Evolutionary conservation across 495 filamentous ascomycete species (phyloP), one percentile per base, ranked within the genome.

Genomic region (Usnea hakonensis): DNA sequence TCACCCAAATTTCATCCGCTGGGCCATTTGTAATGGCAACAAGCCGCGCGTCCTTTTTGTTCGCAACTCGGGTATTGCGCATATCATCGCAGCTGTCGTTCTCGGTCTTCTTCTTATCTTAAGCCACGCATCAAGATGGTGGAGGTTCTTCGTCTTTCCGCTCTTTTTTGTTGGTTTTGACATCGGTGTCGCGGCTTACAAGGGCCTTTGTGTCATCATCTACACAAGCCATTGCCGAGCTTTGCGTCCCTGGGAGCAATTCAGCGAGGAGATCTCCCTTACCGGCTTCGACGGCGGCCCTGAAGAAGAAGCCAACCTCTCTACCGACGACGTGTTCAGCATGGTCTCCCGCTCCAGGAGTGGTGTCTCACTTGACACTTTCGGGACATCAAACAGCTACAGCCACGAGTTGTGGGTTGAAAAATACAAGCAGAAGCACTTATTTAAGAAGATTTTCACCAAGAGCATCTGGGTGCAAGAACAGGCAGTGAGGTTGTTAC

Each of bases 1-100:
- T 0, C 88, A 91, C 64, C 88, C 88, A 37, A 91, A 91, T 71
- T 91, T 91, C 77, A 81, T 91, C 64, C 83, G 86, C 64, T 90
- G 87, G 88, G 80, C 78, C 61, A 89, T 90, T 75, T 86, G 83
- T 76, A 91, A 91, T 73, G 87, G 87, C 63, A 91, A 89, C 71
- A 80, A 77, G 44, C 75, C 86, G 37, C 83, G 87, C 30, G 82
- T 88, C 17, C 60, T 77, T 40, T 90, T 90, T 64, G 88, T 87
- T 21, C 79, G 79, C 37, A 78, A 74, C 5, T 75, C 88, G 7
- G 88, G 87, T 19, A 68, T 79, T 8, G 72, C 68, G 32, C 69
- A 75, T 35, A 82, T 88, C 63, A 19, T 80, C 5, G 63, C 71
- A 36, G 82, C 79, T 21, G 64, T 82, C 30, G 57, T 78, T 19